Evolutionary conservation across 257 asterid genomes (phyloP), one percentile per base, ranked within the genome.

Genomic region (Nicotiana tomentosiformis): DNA sequence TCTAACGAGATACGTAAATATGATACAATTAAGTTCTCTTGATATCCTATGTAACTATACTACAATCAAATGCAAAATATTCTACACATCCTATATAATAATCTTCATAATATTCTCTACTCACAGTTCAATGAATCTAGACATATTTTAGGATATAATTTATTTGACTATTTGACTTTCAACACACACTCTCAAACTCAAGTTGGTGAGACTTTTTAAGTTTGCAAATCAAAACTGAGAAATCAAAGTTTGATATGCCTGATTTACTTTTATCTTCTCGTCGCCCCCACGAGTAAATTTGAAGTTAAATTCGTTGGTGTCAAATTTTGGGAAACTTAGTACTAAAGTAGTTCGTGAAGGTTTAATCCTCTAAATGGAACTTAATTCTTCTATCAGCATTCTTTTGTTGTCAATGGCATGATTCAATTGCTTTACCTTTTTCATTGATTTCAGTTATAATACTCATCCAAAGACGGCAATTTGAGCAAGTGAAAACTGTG

Each of bases 401-500:
- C 61, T 46, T 43, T 72, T 72, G 78, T 46, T n/a, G 23, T 29
- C 78, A 72, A 46, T 72, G 78, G 20, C 14, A 3, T 46, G 78
- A 72, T 72, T 72, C 37, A 37, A 72, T 46, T 72, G 49, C 60
- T 53, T 53, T 72, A 72, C 35, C 61, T 12, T 46, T 46, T 46
- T 23, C 20, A 49, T 77, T 83, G 90, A 78, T 85, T 83, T 69
- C 94, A 95, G 98, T 90, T 81, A 82, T 96, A 49, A 70, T 83
- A 74, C 86, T 90, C 85, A 88, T 96, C 70, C 93, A 84, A 88
- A 89, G 95, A 87, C 87, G 91, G 87, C 95, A 88, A 78, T 92
- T 89, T 67, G 89, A 89, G 93, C 97, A 93, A 83, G 92, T 94
- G 80, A 92, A 94, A 85, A 80, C 90, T 82, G 92, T 90, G 72